Conservation (phyloP, 169 alveolate genomes). For the Eimeria acervulina region DNA sequence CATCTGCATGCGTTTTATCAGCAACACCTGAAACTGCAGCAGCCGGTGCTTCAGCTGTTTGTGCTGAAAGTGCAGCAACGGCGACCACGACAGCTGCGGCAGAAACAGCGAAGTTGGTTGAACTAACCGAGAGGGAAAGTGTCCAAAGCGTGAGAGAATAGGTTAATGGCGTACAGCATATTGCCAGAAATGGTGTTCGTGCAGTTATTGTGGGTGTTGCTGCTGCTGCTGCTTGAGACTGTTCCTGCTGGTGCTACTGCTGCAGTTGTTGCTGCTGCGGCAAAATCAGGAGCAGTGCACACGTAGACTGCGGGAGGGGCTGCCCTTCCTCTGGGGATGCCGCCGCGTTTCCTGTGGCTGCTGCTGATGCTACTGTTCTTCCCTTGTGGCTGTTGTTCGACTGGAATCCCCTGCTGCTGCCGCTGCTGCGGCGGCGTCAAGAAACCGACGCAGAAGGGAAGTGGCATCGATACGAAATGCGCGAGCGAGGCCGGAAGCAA, state of each 20-base stretch:
- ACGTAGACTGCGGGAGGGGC: slow-evolving; percentile 59
- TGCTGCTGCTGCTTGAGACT: slow-evolving; percentile 3
- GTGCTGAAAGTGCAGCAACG: background rate
- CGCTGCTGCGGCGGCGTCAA: slow-evolving; percentile 57
- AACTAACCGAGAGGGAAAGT: slow-evolving; percentile 55
- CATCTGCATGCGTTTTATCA: background rate
- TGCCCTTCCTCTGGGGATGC: slow-evolving; percentile 65
- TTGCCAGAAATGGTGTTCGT: slow-evolving; percentile 56
- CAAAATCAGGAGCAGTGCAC: slow-evolving; percentile 55
- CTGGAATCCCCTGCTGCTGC: background rate
- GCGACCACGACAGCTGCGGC: background rate
- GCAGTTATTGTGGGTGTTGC: slow-evolving; percentile 38
- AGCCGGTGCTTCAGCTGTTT: background rate
- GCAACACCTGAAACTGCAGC: background rate
- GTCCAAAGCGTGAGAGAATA: slow-evolving; percentile 51
- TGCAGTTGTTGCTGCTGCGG: slow-evolving; percentile 54
- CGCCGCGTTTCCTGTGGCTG: slow-evolving; percentile 47
- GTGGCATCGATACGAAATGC: slow-evolving; percentile 66
- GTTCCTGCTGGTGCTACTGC: slow-evolving; percentile 8
- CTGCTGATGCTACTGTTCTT: slow-evolving; percentile 46
- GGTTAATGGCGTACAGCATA: slow-evolving; percentile 66
- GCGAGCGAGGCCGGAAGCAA: slow-evolving; percentile 52
- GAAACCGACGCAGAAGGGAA: slow-evolving; percentile 69
- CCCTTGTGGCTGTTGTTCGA: slow-evolving; percentile 26
- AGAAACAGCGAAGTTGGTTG: background rate